phyloP scores from a whole-genome alignment of 2,329 filamentous ascomycete species.

The Didymella glomerata region DNA sequence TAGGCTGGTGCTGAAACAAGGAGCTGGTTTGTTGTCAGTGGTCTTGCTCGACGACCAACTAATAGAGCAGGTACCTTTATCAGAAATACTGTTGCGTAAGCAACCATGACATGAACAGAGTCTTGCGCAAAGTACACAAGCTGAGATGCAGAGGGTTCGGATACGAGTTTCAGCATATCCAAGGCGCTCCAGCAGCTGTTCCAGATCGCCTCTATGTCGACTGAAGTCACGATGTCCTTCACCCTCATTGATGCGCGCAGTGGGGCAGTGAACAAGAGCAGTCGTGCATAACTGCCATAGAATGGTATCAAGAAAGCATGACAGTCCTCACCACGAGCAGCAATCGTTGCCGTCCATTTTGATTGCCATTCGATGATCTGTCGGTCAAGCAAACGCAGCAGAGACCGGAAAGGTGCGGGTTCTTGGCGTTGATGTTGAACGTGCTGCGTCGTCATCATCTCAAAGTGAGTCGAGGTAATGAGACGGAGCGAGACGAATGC shows the following conservation, averaged over 20 bases:
- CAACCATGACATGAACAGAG: slow-evolving; percentile 23
- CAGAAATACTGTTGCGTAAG: slow-evolving; percentile 23
- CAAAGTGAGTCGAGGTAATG: slow-evolving; percentile 2
- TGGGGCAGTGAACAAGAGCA: slow-evolving; percentile 20
- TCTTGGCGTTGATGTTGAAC: slow-evolving; percentile 3
- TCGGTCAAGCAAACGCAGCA: slow-evolving; percentile 6
- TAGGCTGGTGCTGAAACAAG: slow-evolving; percentile 10
- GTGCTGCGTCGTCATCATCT: background rate
- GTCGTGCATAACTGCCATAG: slow-evolving; percentile 19
- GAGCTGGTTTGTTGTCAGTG: background rate
- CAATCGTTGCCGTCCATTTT: background rate
- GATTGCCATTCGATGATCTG: slow-evolving; percentile 12
- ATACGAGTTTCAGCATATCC: slow-evolving; percentile 18
- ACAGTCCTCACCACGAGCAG: slow-evolving; percentile 5
- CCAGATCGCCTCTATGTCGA: slow-evolving; percentile 24
- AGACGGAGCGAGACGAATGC: slow-evolving; percentile 18
- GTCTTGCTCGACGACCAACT: background rate
- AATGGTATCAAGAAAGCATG: slow-evolving; percentile 22
- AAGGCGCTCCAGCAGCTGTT: slow-evolving; percentile 19
- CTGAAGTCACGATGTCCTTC: slow-evolving; percentile 11
- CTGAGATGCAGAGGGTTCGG: slow-evolving; percentile 3
- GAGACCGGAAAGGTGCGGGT: background rate
- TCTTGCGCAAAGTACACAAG: slow-evolving; percentile 24
- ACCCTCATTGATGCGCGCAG: slow-evolving; percentile 13
- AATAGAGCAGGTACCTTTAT: slow-evolving; percentile 19